These are phyloP conservation scores for Ceratocystis lukuohia DNA, from an alignment of 2,329 filamentous ascomycete genomes.

Conservation along the genomic window DNA sequence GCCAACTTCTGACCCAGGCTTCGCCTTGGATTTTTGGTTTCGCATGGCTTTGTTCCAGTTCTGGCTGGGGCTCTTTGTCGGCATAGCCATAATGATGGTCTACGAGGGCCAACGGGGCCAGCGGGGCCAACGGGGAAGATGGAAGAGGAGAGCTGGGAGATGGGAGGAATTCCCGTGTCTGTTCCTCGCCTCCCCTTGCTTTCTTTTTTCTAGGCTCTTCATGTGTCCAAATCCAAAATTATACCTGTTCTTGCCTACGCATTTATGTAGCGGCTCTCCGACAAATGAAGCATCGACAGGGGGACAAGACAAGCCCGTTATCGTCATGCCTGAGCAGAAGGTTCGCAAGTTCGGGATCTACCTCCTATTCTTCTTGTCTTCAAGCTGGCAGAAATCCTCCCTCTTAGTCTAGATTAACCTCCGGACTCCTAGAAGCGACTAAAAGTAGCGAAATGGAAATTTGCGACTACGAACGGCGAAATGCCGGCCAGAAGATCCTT, in stretches of 20 bases:
- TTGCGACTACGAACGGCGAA: not conserved
- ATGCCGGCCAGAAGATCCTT: not conserved
- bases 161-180: not conserved
- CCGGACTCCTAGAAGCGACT: no score
- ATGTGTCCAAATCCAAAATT: not conserved
- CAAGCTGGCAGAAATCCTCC: no score
- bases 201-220: not conserved
- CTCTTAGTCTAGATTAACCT: no score
- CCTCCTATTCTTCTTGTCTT: no score
- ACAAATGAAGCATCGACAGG: no score
- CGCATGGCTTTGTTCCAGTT: not conserved
- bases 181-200: not conserved
- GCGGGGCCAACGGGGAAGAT: slow-evolving; percentile 2
- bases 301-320: no score
- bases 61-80: not conserved
- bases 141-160: not conserved
- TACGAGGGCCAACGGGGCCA: not conserved
- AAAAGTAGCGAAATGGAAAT: not conserved
- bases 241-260: no score
- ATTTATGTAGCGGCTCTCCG: no score
- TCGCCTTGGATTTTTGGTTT: not conserved
- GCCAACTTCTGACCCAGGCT: not conserved
- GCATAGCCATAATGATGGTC: slow-evolving; percentile 4
- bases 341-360: no score
- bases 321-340: no score